Percentiles rank a stretch among this genome's conserved stretches.
These are phyloP conservation scores for Ceratobasidium sp. DNA, from an alignment of 1,284 basidiomycete species.

Conservation along the genomic window DNA sequence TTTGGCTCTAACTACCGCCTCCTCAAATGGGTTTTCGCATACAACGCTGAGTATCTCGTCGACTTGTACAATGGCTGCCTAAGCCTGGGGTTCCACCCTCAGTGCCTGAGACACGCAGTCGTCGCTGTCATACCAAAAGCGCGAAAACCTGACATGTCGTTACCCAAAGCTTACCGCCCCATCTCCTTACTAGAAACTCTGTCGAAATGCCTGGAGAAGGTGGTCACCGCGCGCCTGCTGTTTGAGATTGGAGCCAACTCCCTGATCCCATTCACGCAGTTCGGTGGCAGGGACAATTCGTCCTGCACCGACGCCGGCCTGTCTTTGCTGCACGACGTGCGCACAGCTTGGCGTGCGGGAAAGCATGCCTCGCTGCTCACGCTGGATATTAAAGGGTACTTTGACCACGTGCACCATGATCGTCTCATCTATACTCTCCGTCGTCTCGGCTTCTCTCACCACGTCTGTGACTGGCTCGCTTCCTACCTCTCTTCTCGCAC, in stretches of 20 bases:
- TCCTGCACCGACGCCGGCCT: constrained; percentile 51
- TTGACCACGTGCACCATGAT: constrained; percentile 52
- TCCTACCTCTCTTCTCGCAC: constrained; percentile 46
- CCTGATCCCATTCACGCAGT: constrained; percentile 50
- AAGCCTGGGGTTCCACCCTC: constrained; percentile 61
- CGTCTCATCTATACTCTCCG: constrained; percentile 38
- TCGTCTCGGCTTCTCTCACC: constrained; percentile 36
- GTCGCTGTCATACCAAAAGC: constrained; percentile 50
- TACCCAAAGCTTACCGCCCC: constrained; percentile 50
- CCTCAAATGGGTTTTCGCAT: constrained; percentile 48
- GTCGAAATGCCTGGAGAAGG: constrained; percentile 51
- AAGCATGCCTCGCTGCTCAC: constrained; percentile 49
- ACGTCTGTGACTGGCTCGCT: constrained; percentile 35
- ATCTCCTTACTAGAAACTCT: constrained; percentile 52
- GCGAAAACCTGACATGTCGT: constrained; percentile 50
- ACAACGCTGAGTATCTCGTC: constrained; percentile 12
- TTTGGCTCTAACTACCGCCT: constrained; percentile 44
- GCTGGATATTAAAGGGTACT: constrained; percentile 53
- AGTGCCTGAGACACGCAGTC: constrained; percentile 47
- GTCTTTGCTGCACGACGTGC: constrained; percentile 49
- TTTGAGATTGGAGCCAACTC: constrained; percentile 45
- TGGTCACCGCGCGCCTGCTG: constrained; percentile 47
- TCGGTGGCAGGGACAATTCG: constrained; percentile 48
- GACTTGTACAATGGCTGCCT: constrained; percentile 55
- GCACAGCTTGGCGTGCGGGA: constrained; percentile 49